A percentile compares a stretch with the other conserved stretches of the same genome.
Conservation (phyloP, 345 rosid species). For the Passiflora organensis region DNA sequence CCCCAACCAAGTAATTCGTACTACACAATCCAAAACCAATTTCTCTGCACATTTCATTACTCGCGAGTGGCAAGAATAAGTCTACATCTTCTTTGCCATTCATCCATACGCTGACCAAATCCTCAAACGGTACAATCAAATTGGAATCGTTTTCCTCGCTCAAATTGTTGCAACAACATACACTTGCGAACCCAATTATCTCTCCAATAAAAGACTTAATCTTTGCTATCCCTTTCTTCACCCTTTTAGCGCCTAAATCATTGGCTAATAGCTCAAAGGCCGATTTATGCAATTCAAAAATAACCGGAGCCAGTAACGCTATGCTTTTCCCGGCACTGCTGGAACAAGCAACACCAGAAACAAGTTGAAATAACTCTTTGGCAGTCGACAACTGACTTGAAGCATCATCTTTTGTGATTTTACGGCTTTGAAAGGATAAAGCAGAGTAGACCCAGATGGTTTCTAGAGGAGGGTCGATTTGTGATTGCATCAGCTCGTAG, state of each 20-base stretch:
- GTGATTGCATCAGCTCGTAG: conserved; percentile 41
- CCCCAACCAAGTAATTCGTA: conserved; percentile 43
- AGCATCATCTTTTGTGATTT: conserved; percentile 18
- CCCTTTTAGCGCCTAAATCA: conserved; percentile 28
- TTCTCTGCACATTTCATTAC: conserved; percentile 22
- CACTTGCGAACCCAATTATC: conserved; percentile 38
- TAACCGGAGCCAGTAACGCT: conserved; percentile 50
- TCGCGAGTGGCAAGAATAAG: conserved; percentile 37
- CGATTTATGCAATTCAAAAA: conserved; percentile 29
- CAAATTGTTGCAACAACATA: conserved; percentile 29
- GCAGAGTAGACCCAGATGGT: conserved; percentile 54
- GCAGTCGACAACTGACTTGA: conserved; percentile 20
- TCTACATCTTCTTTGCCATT: conserved; percentile 20
- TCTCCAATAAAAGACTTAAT: conserved; percentile 35
- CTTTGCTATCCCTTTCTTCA: conserved; percentile 31
- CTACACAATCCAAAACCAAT: conserved; percentile 22
- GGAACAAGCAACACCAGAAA: conserved; percentile 38
- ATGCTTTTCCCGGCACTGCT: conserved; percentile 33
- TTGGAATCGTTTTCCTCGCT: conserved; percentile 17
- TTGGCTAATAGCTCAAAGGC: conserved; percentile 24
- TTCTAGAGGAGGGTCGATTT: conserved; percentile 46
- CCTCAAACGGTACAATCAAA: conserved; percentile 21
- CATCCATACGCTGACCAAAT: conserved; percentile 43
- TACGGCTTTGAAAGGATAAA: conserved; percentile 26
- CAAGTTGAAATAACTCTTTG: conserved; percentile 37